phyloP scores from a whole-genome alignment of 2,329 filamentous ascomycete species.

The Alternaria triticina region DNA sequence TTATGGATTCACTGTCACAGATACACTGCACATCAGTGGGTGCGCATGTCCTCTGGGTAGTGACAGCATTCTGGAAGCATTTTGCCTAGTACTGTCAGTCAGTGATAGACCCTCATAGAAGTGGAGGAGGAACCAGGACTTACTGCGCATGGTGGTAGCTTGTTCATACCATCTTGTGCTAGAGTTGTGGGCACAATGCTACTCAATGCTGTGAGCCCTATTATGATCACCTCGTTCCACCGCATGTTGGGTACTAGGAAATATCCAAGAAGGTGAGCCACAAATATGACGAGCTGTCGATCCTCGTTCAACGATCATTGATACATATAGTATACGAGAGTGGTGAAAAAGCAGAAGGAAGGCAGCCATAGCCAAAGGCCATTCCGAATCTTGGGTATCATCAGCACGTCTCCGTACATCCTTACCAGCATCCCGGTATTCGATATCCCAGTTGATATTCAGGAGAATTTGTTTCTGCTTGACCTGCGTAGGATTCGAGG shows the following conservation, averaged over 20 bases:
- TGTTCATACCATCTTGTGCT: not conserved
- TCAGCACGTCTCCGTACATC: not conserved
- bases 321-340: not conserved
- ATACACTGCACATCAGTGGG: slow-evolving; percentile 15
- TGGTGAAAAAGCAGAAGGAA: not conserved
- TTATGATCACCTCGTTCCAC: not conserved
- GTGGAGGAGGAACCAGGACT: not conserved
- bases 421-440: not conserved
- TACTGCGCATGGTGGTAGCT: slow-evolving; percentile 5
- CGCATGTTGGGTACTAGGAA: not conserved
- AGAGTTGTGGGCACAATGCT: not conserved
- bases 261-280: not conserved
- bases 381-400: not conserved
- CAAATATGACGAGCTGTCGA: not conserved
- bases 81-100: not conserved
- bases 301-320: not conserved
- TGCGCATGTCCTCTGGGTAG: slow-evolving; percentile 4
- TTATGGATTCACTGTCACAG: slow-evolving; percentile 6
- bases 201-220: not conserved
- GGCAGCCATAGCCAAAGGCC: not conserved
- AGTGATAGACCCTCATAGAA: not conserved
- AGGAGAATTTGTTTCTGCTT: not conserved
- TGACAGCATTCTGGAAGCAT: slow-evolving; percentile 3
- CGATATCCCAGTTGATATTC: not conserved
- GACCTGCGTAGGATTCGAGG: not conserved